phyloP scores from a whole-genome alignment of 2,329 filamentous ascomycete genomes.

The Beauveria australis region DNA sequence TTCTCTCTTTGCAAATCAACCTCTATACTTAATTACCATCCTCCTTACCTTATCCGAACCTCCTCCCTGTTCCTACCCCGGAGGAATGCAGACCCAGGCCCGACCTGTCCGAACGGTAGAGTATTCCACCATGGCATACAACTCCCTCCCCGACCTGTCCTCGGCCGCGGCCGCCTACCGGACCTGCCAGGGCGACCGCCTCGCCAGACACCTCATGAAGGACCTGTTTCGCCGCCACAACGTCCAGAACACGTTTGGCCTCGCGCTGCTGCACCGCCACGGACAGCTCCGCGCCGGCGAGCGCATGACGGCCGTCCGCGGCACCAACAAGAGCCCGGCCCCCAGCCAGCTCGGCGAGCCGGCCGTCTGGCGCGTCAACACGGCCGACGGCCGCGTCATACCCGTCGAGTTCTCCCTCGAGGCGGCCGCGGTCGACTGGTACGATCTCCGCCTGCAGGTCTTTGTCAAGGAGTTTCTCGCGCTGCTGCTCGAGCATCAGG shows the following conservation, averaged over 20 bases:
- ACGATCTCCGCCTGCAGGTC: neutral
- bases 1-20: too few species aligned
- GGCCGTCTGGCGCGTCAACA: constrained; percentile 1
- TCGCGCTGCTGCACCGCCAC: constrained; percentile 4
- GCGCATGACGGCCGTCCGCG: constrained; percentile 1
- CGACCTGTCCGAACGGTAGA: neutral
- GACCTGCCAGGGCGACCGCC: neutral
- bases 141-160: neutral
- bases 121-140: constrained; percentile 2
- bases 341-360: neutral
- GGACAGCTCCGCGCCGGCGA: neutral
- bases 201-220: neutral
- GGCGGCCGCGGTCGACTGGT: neutral
- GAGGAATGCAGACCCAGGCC: neutral
- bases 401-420: constrained; percentile 6
- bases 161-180: neutral
- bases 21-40: too few species aligned
- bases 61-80: neutral
- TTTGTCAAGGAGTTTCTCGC: constrained; percentile 5
- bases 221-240: constrained; percentile 7
- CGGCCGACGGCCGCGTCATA: constrained; percentile 4
- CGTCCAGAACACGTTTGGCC: neutral
- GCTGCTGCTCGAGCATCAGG: neutral
- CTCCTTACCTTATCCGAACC: too few species aligned
- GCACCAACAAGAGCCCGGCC: neutral